phyloP scores from a whole-genome alignment of 139 green algal genomes.

The Diplosphaera chodatii region DNA sequence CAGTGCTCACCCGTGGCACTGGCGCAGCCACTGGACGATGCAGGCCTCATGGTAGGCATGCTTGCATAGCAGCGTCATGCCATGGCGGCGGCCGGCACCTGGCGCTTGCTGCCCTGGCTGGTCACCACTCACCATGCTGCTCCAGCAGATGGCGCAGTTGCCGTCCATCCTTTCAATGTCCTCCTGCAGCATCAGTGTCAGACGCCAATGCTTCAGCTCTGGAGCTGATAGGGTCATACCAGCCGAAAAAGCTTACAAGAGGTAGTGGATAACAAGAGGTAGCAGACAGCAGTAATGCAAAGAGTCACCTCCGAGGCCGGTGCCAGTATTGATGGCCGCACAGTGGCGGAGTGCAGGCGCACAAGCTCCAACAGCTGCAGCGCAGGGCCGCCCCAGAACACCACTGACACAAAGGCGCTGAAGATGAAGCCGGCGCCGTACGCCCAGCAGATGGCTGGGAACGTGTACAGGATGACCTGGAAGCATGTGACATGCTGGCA shows the following conservation, averaged over 20 bases:
- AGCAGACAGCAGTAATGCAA: too few relatives aligned
- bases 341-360: slow-evolving; percentile 5
- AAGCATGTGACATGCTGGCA: too few relatives aligned
- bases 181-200: background rate
- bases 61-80: slow-evolving; percentile 52
- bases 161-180: slow-evolving; percentile 70
- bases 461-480: slow-evolving; percentile 63
- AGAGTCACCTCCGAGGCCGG: background rate
- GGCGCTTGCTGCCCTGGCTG: background rate
- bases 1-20: slow-evolving; percentile 60
- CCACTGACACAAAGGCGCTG: slow-evolving; percentile 52
- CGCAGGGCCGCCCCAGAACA: slow-evolving; percentile 67
- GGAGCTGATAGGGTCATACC: too few relatives aligned
- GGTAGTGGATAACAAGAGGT: too few relatives aligned
- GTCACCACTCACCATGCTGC: slow-evolving; percentile 28
- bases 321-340: slow-evolving; percentile 4
- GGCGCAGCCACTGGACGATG: slow-evolving; percentile 69
- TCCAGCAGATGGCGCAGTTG: slow-evolving; percentile 78
- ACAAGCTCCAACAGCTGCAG: slow-evolving; percentile 32
- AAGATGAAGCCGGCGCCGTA: slow-evolving; percentile 77
- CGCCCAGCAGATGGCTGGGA: slow-evolving; percentile 80
- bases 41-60: slow-evolving; percentile 73
- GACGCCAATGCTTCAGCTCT: background rate
- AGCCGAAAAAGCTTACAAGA: too few relatives aligned
- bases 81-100: background rate